phyloP scores from a whole-genome alignment of 2,329 filamentous ascomycete species.

The Neocatenulostroma microsporum region DNA sequence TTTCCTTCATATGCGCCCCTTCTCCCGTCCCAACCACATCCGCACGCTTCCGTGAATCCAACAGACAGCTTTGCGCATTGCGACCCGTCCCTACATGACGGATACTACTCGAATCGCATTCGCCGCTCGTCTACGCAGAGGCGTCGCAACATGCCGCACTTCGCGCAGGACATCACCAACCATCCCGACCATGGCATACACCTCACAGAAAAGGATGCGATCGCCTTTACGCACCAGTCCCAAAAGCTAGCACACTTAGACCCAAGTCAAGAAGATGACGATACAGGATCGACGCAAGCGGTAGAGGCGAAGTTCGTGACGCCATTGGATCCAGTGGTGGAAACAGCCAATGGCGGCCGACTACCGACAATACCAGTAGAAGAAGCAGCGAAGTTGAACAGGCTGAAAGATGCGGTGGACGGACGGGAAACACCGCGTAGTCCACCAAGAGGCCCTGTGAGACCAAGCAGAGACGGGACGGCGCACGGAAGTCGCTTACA shows the following conservation, averaged over 20 bases:
- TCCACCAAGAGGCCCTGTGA: conserved; percentile 27
- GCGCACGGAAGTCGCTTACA: conserved; percentile 30
- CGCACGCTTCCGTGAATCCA: no score
- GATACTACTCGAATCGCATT: no score
- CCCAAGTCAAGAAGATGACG: conserved; percentile 33
- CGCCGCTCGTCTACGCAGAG: no score
- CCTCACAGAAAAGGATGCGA: conserved; percentile 11
- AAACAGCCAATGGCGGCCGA: conserved; percentile 58
- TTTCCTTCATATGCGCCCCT: no score
- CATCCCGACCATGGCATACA: neutral
- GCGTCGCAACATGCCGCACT: no score
- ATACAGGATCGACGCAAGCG: conserved; percentile 45
- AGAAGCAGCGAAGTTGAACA: conserved; percentile 64
- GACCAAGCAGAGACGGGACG: conserved; percentile 37
- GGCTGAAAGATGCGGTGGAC: conserved; percentile 47
- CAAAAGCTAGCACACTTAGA: conserved; percentile 38
- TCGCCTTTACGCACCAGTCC: conserved; percentile 56
- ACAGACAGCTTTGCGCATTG: no score
- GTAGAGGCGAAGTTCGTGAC: conserved; percentile 57
- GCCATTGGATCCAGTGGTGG: conserved; percentile 62
- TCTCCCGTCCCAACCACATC: no score
- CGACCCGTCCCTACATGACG: no score
- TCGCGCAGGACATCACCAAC: no score
- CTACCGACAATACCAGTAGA: conserved; percentile 61
- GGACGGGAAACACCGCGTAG: conserved; percentile 26